Percentiles rank a stretch among this genome's conserved stretches.
Evolutionary conservation across 2,329 filamentous ascomycete genomes (phyloP).

Genomic region (Achaetomium macrosporum): DNA sequence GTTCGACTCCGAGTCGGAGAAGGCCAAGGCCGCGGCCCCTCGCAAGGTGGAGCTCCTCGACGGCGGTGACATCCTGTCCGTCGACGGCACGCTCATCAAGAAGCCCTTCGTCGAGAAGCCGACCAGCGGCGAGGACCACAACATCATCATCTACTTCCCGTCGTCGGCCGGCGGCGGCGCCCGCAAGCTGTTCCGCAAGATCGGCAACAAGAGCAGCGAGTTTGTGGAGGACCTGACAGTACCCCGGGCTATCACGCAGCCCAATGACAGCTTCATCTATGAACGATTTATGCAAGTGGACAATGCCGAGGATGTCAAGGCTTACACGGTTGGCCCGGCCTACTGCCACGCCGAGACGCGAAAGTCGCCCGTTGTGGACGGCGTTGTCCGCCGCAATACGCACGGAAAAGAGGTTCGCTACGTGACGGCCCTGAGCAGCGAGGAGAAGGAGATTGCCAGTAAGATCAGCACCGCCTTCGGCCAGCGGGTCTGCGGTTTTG

Average conservation of each 20-base stretch:
- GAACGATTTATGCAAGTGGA: conserved; percentile 96
- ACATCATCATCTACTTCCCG: conserved; percentile 96
- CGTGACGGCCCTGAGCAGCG: conserved; percentile 73
- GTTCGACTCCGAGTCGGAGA: conserved; percentile 58
- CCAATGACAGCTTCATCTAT: conserved; percentile 82
- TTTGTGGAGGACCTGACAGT: conserved; percentile 71
- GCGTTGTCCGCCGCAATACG: conserved; percentile 89
- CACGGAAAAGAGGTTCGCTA: conserved; percentile 97
- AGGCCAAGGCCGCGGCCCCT: conserved; percentile 44
- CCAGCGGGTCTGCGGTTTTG: conserved; percentile 92
- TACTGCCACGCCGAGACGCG: conserved; percentile 97
- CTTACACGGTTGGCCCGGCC: conserved; percentile 87
- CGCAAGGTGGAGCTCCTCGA: conserved; percentile 79
- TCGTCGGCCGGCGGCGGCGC: conserved; percentile 82
- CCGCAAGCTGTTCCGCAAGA: conserved; percentile 87
- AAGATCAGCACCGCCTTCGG: conserved; percentile 90
- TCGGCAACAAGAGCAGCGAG: conserved; percentile 98
- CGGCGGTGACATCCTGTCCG: conserved; percentile 77
- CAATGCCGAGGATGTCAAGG: conserved; percentile 97
- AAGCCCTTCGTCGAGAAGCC: conserved; percentile 99
- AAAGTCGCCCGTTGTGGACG: conserved; percentile 95
- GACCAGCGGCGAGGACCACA: conserved; percentile 96
- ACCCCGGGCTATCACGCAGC: conserved; percentile 77
- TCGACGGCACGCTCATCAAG: conserved; percentile 73
- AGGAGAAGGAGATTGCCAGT: conserved; percentile 80